Base-by-base conservation (phyloP, 2,329 filamentous ascomycete species). In the Blastomyces gilchristii region DNA sequence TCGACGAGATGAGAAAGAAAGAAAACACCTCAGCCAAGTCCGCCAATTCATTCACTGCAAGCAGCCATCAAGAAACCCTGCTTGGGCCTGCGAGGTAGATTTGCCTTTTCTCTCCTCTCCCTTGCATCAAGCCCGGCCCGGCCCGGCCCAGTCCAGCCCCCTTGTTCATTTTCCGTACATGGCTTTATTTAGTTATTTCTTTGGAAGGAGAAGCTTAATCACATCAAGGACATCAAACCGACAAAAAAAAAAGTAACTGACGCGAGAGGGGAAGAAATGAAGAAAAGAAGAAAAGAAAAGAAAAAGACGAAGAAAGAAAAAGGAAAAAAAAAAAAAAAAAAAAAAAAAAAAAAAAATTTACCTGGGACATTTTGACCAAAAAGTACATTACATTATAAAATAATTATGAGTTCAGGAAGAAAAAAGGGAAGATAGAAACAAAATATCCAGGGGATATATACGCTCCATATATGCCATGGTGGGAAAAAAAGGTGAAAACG, bases 401-500 rank as follows among this genome's bases (percentile, higher is more conserved):
- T 2, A 54, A 37, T 34, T 31, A 41, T 1, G 18, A 14, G 8
- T 39, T 16, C n/a, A 9, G 4, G 37, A 22, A 37, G 39, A 9
- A 39, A 16, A 34, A 34, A 18, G n/a, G 14, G 8, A 25, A 22
- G 9, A 14, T 6, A 22, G 41, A 39, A 39, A 25, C 2, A 41
- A 41, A 25, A 53, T 53, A 28, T 25, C 54, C 54, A 57, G 54
- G 31, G 54, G 37, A 57, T 57, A 57, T 57, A 57, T 41, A 57
- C 54, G 54, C 54, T 57, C 37, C 54, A 57, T 57, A 57, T 57
- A 57, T 57, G 54, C 54, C 54, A 18, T 43, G n/a, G 54, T 11
- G 9, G n/a, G 31, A 31, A 31, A 31, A 31, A 31, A 31, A 31
- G n/a, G n/a, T 22, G n/a, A 39, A 53, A 54, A n/a, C 1, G 12